Percentiles rank a stretch among this genome's conserved stretches.
Conservation (phyloP, 2,329 filamentous ascomycete species). For the Thielaviopsis musarum region DNA sequence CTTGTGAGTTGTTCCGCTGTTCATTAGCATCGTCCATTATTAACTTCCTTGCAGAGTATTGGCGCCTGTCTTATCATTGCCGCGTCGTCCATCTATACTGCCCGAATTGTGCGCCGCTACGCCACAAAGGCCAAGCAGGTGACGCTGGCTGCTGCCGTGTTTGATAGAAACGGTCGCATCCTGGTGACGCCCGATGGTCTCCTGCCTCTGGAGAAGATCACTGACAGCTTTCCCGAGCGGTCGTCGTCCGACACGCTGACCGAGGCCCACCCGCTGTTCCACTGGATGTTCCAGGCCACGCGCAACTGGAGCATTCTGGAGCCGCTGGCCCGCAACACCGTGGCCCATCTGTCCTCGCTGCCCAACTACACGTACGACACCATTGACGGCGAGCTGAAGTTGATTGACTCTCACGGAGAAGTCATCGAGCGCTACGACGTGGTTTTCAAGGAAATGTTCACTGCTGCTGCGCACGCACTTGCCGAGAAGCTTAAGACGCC, state of each 20-base stretch:
- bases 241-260: conserved; percentile 55
- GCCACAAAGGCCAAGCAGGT: conserved; percentile 45
- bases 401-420: conserved; percentile 36
- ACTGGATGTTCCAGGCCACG: conserved; percentile 74
- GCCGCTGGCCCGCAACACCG: conserved; percentile 55
- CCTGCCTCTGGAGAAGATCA: conserved; percentile 59
- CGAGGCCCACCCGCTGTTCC: conserved; percentile 60
- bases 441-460: conserved; percentile 71
- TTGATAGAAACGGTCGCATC: conserved; percentile 48
- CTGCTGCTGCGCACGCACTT: conserved; percentile 58
- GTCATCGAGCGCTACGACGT: conserved; percentile 54
- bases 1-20: conserved; percentile 32
- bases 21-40: not conserved
- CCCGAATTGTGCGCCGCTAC: conserved; percentile 33
- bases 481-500: conserved; percentile 48
- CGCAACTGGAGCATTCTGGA: conserved; percentile 57
- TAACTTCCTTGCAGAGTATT: conserved; percentile 30
- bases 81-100: conserved; percentile 35
- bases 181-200: conserved; percentile 54
- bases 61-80: conserved; percentile 44
- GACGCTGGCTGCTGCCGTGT: conserved; percentile 42
- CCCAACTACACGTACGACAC: conserved; percentile 22
- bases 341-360: conserved; percentile 44
- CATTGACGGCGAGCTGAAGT: conserved; percentile 22
- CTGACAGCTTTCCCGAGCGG: conserved; percentile 52